A percentile compares a stretch with the other conserved stretches of the same genome.
These are phyloP conservation scores for Ambrosia trifida DNA, from an alignment of 129 eudicot genomes.

Conservation along the genomic window DNA sequence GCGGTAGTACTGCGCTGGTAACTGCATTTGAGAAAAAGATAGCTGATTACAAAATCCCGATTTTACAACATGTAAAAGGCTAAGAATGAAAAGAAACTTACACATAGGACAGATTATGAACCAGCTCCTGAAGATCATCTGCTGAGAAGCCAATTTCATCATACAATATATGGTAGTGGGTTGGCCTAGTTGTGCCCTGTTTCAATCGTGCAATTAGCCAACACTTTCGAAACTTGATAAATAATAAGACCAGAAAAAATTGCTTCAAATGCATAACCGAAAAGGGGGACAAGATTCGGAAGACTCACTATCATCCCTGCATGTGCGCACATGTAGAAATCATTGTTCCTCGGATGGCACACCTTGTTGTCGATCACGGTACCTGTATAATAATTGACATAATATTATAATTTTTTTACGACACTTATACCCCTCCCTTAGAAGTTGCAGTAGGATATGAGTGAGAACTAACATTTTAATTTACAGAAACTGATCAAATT, in stretches of 20 bases:
- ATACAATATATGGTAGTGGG: conserved; percentile 69
- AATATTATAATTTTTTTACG: too few species aligned
- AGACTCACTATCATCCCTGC: conserved; percentile 78
- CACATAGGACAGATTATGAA: conserved; percentile 76
- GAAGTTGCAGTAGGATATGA: not conserved
- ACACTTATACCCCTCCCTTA: too few species aligned
- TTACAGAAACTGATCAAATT: not conserved
- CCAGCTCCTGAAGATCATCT: conserved; percentile 78
- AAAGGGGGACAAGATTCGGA: not conserved
- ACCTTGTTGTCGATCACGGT: conserved; percentile 70
- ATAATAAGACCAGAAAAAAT: not conserved
- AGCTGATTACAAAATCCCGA: too few species aligned
- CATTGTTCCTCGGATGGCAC: conserved; percentile 70
- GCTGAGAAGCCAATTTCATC: conserved; percentile 77
- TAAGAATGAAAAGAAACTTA: conserved; percentile 28
- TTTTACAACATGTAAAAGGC: not conserved
- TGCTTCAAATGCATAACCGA: not conserved
- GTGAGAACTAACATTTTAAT: not conserved
- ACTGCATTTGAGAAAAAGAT: conserved; percentile 36
- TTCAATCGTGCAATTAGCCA: conserved; percentile 8
- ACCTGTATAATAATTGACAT: conserved; percentile 37
- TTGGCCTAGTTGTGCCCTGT: conserved; percentile 88
- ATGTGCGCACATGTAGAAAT: conserved; percentile 81
- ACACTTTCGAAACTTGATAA: not conserved
- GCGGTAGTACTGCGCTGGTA: conserved; percentile 93